Conservation (phyloP, 371 early-diverging fungal species). For the Umbelopsis sp. region DNA sequence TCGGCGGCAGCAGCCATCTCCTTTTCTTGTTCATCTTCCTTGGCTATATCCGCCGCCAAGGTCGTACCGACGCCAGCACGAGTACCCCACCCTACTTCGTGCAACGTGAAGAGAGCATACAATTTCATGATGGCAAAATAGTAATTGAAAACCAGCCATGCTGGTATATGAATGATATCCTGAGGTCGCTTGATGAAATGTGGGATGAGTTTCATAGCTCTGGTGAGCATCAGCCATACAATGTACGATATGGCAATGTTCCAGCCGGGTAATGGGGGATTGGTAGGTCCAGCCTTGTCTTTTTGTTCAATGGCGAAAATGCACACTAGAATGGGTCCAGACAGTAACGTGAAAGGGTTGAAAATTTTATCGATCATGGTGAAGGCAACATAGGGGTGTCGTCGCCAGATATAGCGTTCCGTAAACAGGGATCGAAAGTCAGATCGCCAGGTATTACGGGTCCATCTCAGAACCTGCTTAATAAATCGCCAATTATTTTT, state of each 20-base stretch:
- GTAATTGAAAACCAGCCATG: slow-evolving; percentile 68
- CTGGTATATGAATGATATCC: slow-evolving; percentile 60
- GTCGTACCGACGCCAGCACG: slow-evolving; percentile 52
- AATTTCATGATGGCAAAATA: slow-evolving; percentile 70
- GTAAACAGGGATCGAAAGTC: slow-evolving; percentile 56
- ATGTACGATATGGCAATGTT: slow-evolving; percentile 26
- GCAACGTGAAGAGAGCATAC: slow-evolving; percentile 64
- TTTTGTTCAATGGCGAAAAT: slow-evolving; percentile 24
- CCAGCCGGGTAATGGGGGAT: slow-evolving; percentile 25
- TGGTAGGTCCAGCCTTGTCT: slow-evolving; percentile 29
- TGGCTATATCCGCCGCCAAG: slow-evolving; percentile 25
- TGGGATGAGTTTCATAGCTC: slow-evolving; percentile 61
- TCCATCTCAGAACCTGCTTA: slow-evolving; percentile 63
- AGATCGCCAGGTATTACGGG: slow-evolving; percentile 65
- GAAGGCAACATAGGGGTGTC: slow-evolving; percentile 64
- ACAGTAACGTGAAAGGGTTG: slow-evolving; percentile 62
- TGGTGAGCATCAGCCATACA: slow-evolving; percentile 58
- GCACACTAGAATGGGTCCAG: slow-evolving; percentile 59
- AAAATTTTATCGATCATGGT: slow-evolving; percentile 70
- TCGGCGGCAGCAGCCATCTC: too few species aligned
- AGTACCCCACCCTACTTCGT: slow-evolving; percentile 72
- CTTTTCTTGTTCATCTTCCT: background rate
- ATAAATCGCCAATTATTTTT: slow-evolving; percentile 68
- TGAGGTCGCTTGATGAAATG: slow-evolving; percentile 62
- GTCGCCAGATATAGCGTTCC: slow-evolving; percentile 56